Base-by-base conservation (phyloP, 2,329 filamentous ascomycete species). In the Penicillium sp. region DNA sequence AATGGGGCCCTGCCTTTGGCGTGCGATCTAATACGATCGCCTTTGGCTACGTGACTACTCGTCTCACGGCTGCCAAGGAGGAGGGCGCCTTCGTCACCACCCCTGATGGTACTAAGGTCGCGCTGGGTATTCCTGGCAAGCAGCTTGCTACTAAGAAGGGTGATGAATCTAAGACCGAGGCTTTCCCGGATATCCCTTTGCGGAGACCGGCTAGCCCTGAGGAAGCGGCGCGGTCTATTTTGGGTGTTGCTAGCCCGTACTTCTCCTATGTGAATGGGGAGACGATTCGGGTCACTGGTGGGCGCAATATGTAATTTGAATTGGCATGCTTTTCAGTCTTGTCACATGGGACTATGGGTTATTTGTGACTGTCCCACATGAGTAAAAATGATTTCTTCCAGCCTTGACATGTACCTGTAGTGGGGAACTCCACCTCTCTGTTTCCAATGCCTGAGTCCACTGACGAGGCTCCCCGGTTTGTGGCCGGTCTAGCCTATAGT, bases 261-360 rank as follows among this genome's bases (percentile, higher is more conserved):
- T 91, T 94, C 67, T 86, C 86, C 40, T 96, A 96, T 77, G 90
- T 96, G 4, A 88, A 83, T 59, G 91, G 92, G 0, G 90, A 96
- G 82, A 93, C 90, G 0, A 89, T 96, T 63, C 89, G 87, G 77
- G 90, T 94, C 50, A 94, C 90, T 5, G 91, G 90, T 14, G 90
- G 91, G 2, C 79, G 84, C 62, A 82, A 82, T 66, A 85, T 85
- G 72, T 86, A 81, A 48, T 52, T 29, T 40, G 18, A 22, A 11
- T 18, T 37, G n/a, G 37, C 18, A 22, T 20, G 5, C 37, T 20
- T 23, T 47, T 15, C 6, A 9, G 20, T 23, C 15, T 25, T 22
- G 4, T 31, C 26, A 27, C 14, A 22, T 33, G 27, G 15, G 2
- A 20, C 6, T 14, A 7, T 22, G 37, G 11, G 9, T 12, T 22